A percentile compares a stretch with the other conserved stretches of the same genome.
Conservation (phyloP, 108 stramenopile genomes). For the Fistulifera solaris region DNA sequence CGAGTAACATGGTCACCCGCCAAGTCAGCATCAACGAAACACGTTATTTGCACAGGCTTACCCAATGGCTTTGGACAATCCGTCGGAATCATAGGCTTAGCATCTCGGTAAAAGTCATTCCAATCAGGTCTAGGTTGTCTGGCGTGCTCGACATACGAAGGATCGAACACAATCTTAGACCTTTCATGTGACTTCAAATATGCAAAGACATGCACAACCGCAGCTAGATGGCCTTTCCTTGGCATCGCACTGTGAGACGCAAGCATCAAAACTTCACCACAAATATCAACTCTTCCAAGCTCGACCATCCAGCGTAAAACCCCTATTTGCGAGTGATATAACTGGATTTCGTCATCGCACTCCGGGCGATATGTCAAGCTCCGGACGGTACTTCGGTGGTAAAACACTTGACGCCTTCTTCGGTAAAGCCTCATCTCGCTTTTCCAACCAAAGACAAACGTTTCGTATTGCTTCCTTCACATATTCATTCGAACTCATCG, state of each 20-base stretch:
- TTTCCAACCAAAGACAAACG: constrained; percentile 16
- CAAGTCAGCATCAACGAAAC: constrained; percentile 48
- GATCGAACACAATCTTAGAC: constrained; percentile 27
- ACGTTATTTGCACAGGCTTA: constrained; percentile 9
- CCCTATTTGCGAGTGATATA: constrained; percentile 29
- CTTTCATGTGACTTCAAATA: constrained; percentile 16
- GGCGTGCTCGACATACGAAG: constrained; percentile 4
- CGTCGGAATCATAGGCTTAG: constrained; percentile 17
- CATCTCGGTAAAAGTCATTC: constrained; percentile 17
- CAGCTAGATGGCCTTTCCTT: constrained; percentile 35
- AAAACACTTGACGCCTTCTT: constrained; percentile 17
- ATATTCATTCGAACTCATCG: constrained; percentile 16
- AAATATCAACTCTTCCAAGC: constrained; percentile 35
- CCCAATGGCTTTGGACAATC: constrained; percentile 27
- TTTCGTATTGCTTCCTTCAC: constrained; percentile 22
- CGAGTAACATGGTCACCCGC: constrained; percentile 36
- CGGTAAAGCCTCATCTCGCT: constrained; percentile 9
- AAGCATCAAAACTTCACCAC: constrained; percentile 29
- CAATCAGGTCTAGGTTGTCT: constrained; percentile 5
- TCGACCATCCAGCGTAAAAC: constrained; percentile 42
- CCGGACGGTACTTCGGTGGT: constrained; percentile 12
- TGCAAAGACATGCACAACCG: constrained; percentile 21
- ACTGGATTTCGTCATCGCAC: constrained; percentile 6
- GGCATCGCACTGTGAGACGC: constrained; percentile 25
- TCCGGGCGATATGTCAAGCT: constrained; percentile 14